phyloP scores from a whole-genome alignment of 176 grass and related monocot genomes.

The barley (Hordeum vulgare) region MorexV3_pseudomolecules_assembly NC_058518.1:271853913-271854412 shows the following conservation, averaged over 20 bases:
- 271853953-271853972: too few relatives aligned
- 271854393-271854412: neutral
- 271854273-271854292: constrained; percentile 59
- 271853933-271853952: too few relatives aligned
- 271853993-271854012: too few relatives aligned
- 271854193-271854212: constrained; percentile 55
- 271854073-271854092: neutral
- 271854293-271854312: neutral
- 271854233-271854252: constrained; percentile 96
- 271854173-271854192: constrained; percentile 2
- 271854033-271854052: too few relatives aligned
- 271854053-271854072: too few relatives aligned
- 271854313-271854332: constrained; percentile 3
- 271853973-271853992: too few relatives aligned
- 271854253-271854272: constrained; percentile 99
- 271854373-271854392: neutral
- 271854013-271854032: too few relatives aligned
- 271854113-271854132: neutral
- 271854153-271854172: neutral
- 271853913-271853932: too few relatives aligned
- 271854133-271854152: neutral
- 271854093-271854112: neutral
- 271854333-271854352: neutral
- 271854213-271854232: constrained; percentile 72
- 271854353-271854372: neutral